phyloP scores from a whole-genome alignment of 1,139 yeast species.

The Blastobotrys aristatus region DNA sequence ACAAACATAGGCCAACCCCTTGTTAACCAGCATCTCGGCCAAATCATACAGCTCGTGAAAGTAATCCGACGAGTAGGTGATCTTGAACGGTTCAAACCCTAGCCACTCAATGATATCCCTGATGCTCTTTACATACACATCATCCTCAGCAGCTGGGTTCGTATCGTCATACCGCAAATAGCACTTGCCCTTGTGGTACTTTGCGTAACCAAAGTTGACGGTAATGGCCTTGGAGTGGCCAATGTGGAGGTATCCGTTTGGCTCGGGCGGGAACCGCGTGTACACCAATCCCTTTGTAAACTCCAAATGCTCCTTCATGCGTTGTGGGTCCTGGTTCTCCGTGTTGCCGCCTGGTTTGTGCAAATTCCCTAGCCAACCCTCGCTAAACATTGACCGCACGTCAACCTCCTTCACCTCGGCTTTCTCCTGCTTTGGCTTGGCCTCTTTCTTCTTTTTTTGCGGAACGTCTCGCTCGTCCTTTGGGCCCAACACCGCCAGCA shows the following conservation, averaged over 20 bases:
- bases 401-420: slow-evolving; percentile 25
- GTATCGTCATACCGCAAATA: slow-evolving; percentile 95
- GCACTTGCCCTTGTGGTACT: slow-evolving; percentile 72
- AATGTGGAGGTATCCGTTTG: slow-evolving; percentile 92
- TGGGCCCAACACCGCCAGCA: slow-evolving; percentile 74
- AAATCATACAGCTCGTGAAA: slow-evolving; percentile 81
- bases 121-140: slow-evolving; percentile 79
- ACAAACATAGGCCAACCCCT: slow-evolving; percentile 82
- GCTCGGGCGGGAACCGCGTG: slow-evolving; percentile 98
- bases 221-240: slow-evolving; percentile 98
- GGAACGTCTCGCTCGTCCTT: slow-evolving; percentile 90
- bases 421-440: slow-evolving; percentile 19
- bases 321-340: slow-evolving; percentile 84
- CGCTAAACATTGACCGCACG: slow-evolving; percentile 78
- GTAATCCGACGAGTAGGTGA: slow-evolving; percentile 94
- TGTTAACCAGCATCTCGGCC: slow-evolving; percentile 71
- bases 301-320: slow-evolving; percentile 71
- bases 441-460: slow-evolving; percentile 61
- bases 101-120: slow-evolving; percentile 84
- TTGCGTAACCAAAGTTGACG: slow-evolving; percentile 94
- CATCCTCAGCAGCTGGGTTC: slow-evolving; percentile 98
- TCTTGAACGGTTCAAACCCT: slow-evolving; percentile 87
- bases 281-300: slow-evolving; percentile 76
- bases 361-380: slow-evolving; percentile 92
- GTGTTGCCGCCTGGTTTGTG: slow-evolving; percentile 95